These are phyloP conservation scores for Gossypium mustelinum DNA, from an alignment of 345 rosid genomes.

Conservation along the genomic window DNA sequence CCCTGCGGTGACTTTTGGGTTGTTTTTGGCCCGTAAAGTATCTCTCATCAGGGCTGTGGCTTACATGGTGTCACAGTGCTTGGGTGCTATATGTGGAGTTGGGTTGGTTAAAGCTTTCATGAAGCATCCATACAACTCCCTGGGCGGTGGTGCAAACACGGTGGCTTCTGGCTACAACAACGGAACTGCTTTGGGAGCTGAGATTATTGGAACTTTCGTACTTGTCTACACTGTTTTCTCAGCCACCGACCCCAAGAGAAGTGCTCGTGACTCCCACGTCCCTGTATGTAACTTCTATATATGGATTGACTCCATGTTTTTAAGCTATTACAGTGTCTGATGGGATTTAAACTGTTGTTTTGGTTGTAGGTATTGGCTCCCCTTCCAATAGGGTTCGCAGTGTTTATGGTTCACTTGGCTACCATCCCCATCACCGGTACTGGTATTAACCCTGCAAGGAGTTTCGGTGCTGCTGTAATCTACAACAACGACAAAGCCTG, in stretches of 20 bases:
- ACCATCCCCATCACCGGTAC: conserved; percentile 68
- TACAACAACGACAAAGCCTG: conserved; percentile 43
- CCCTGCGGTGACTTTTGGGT: conserved; percentile 66
- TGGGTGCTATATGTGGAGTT: conserved; percentile 79
- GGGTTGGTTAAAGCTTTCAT: conserved; percentile 80
- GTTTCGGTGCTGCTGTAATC: conserved; percentile 65
- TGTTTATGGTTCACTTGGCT: conserved; percentile 67
- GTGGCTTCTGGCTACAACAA: conserved; percentile 56
- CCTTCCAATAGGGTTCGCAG: conserved; percentile 67
- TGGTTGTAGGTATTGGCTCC: conserved; percentile 52
- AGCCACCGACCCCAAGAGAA: conserved; percentile 87
- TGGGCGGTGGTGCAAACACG: conserved; percentile 64
- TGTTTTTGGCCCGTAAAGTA: conserved; percentile 44
- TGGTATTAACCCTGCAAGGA: conserved; percentile 69
- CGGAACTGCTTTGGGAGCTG: conserved; percentile 77
- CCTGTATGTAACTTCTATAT: conserved; percentile 34
- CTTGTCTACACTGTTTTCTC: conserved; percentile 27
- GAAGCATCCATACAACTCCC: conserved; percentile 51
- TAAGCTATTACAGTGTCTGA: not conserved
- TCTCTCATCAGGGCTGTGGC: conserved; percentile 57
- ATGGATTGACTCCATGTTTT: not conserved
- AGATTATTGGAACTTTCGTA: conserved; percentile 45
- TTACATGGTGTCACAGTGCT: conserved; percentile 78
- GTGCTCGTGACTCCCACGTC: conserved; percentile 81
- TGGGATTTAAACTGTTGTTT: not conserved